Evolutionary conservation across 192 early-diverging fungal genomes (phyloP), one percentile per base, ranked within the genome.

Genomic region (Gonapodya sp.): DNA sequence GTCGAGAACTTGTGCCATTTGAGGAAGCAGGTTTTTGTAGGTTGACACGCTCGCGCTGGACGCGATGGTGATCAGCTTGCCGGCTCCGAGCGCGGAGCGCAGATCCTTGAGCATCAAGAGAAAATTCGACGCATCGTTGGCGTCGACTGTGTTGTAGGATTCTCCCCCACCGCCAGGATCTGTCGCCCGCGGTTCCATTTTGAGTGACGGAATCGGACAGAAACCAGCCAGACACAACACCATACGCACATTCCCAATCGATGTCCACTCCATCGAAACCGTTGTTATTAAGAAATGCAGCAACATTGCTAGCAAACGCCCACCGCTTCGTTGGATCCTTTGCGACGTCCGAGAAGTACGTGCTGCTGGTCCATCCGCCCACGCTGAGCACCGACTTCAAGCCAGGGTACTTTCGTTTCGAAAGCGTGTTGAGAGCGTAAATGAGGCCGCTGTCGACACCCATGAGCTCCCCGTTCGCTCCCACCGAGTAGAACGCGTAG

Each of bases 201-300:
- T 77, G 46, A 16, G 24, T 64, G 8, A 24, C 24, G 46, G 8
- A 64, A 64, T 64, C 24, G 8, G 46, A 64, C 8, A 64, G 8
- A 24, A 64, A 8, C 8, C 24, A 64, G 24, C 46, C 8, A 64
- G 8, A 24, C 46, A n/a, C n/a, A n/a, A n/a, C n/a, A 64, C 8
- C 46, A 16, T 24, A 64, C 46, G 8, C 46, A 64, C 46, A 83
- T 36, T 83, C 81, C 83, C 81, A 83, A 34, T 83, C 83, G 18
- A 83, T 78, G 36, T 83, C 83, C 34, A 83, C 81, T n/a, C 83
- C 83, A 36, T 83, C 83, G 31, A 82, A 82, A 31, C 78, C 36
- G 81, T 83, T 78, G 34, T 74, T 79, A 34, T 83, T 72, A 30
- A 82, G 16, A 46, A 83, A 83, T 16, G 16, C 30, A 1, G 8